phyloP scores from a whole-genome alignment of 73 alveolate species.

The Stentor coeruleus region DNA sequence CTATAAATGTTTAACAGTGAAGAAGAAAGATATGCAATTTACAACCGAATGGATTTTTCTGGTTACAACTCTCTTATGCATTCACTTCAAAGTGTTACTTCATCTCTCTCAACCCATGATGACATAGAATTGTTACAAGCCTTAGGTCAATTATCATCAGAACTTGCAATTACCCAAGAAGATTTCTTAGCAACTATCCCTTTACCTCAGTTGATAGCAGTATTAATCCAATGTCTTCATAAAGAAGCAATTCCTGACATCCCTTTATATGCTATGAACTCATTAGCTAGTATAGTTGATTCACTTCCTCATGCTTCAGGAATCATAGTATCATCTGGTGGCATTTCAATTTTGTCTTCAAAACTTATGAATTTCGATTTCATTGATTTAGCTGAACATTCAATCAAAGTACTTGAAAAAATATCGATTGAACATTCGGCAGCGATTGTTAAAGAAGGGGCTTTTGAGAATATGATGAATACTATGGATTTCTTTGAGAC shows the following conservation, averaged over 20 bases:
- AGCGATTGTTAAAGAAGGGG: conserved; percentile 26
- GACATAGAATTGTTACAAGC: conserved; percentile 10
- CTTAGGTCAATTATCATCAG: background rate
- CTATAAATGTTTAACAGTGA: too few species aligned
- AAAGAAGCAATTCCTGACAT: conserved; percentile 19
- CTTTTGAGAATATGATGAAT: conserved; percentile 4
- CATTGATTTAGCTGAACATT: conserved; percentile 22
- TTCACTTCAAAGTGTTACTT: background rate
- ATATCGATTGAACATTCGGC: conserved; percentile 25
- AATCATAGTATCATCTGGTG: background rate
- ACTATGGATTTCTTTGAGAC: conserved; percentile 24
- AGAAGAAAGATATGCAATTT: too few species aligned
- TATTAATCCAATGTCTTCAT: background rate
- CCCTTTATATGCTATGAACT: conserved; percentile 12
- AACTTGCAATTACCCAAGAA: conserved; percentile 23
- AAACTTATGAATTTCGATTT: conserved; percentile 14
- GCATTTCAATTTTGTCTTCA: conserved; percentile 18
- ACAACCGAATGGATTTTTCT: background rate
- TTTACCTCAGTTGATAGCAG: background rate
- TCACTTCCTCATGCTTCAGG: conserved; percentile 13
- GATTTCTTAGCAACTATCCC: conserved; percentile 13
- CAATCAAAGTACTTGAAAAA: conserved; percentile 23
- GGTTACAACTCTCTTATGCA: background rate
- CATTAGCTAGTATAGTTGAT: conserved; percentile 1
- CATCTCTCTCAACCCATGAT: background rate